Conservation (phyloP, 1,139 yeast species). For the Yamadazyma trypodendri region DNA sequence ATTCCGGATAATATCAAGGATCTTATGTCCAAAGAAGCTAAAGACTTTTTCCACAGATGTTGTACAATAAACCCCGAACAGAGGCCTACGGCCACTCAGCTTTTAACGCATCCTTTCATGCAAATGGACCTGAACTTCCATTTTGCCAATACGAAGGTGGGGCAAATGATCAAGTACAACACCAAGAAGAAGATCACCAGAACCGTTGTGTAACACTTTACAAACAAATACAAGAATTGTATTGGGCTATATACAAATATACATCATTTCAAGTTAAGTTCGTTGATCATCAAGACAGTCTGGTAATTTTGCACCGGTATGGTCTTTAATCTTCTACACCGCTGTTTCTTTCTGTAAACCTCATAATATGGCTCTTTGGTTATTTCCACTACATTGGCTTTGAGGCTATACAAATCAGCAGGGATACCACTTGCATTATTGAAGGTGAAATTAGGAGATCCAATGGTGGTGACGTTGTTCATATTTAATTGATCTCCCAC, state of each 20-base stretch:
- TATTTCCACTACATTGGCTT: slow-evolving; percentile 81
- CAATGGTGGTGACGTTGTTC: slow-evolving; percentile 76
- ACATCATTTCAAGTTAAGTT: slow-evolving; percentile 50
- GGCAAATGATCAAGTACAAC: slow-evolving; percentile 39
- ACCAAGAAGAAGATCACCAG: slow-evolving; percentile 20
- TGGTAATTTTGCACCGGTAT: slow-evolving; percentile 74
- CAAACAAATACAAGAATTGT: neutral
- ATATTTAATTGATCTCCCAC: slow-evolving; percentile 79
- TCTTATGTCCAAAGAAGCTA: slow-evolving; percentile 61
- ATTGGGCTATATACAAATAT: slow-evolving; percentile 4
- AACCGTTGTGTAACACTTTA: too few relatives aligned
- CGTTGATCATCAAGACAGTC: slow-evolving; percentile 79
- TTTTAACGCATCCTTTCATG: slow-evolving; percentile 66
- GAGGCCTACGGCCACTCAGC: slow-evolving; percentile 82
- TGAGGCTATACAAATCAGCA: slow-evolving; percentile 51
- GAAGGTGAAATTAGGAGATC: slow-evolving; percentile 78
- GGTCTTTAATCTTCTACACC: slow-evolving; percentile 83
- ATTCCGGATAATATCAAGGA: slow-evolving; percentile 76
- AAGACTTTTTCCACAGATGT: slow-evolving; percentile 70
- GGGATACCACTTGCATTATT: slow-evolving; percentile 37
- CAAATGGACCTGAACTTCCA: slow-evolving; percentile 42
- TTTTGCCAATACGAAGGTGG: slow-evolving; percentile 66
- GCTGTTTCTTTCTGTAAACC: slow-evolving; percentile 61
- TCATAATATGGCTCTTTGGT: slow-evolving; percentile 76
- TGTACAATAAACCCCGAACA: slow-evolving; percentile 77